phyloP scores from a whole-genome alignment of 2,329 filamentous ascomycete genomes.

The Scortechinia acanthostroma region DNA sequence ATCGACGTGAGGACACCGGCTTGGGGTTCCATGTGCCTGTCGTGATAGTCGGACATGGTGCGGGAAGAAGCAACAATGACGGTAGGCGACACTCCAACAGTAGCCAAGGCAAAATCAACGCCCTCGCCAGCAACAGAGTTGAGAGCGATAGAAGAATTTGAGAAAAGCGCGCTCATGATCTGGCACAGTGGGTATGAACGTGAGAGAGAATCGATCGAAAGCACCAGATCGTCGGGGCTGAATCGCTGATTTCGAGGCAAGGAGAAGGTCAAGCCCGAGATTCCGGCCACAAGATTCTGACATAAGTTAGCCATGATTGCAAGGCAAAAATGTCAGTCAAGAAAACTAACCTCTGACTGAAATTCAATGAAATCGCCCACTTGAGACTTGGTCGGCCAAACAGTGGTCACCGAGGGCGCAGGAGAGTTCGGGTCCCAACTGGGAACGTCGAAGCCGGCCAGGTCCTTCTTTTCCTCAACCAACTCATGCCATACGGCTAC shows the following conservation, averaged over 20 bases:
- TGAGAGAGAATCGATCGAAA: conserved; percentile 76
- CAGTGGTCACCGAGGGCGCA: conserved; percentile 51
- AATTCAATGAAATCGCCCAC: conserved; percentile 68
- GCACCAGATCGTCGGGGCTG: conserved; percentile 69
- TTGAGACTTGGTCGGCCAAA: conserved; percentile 52
- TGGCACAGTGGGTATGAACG: conserved; percentile 73
- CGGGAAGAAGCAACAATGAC: conserved; percentile 73
- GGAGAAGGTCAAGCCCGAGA: conserved; percentile 70
- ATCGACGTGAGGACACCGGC: conserved; percentile 57
- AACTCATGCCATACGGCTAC: conserved; percentile 93
- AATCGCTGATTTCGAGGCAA: conserved; percentile 72
- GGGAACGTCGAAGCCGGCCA: conserved; percentile 47
- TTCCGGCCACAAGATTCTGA: conserved; percentile 77
- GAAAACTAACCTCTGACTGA: conserved; percentile 47
- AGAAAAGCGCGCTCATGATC: conserved; percentile 76
- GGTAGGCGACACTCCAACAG: conserved; percentile 71
- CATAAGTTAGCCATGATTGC: not conserved
- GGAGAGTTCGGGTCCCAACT: conserved; percentile 43
- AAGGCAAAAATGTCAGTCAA: not conserved
- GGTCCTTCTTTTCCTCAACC: conserved; percentile 56
- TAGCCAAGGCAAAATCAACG: conserved; percentile 67
- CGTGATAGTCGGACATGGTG: conserved; percentile 63
- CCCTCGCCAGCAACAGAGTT: conserved; percentile 77
- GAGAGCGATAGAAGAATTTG: conserved; percentile 77
- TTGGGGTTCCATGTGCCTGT: conserved; percentile 48